These are phyloP conservation scores for Phytophthora parvispora DNA, from an alignment of 352 stramenopile species.

Conservation along the genomic window DNA sequence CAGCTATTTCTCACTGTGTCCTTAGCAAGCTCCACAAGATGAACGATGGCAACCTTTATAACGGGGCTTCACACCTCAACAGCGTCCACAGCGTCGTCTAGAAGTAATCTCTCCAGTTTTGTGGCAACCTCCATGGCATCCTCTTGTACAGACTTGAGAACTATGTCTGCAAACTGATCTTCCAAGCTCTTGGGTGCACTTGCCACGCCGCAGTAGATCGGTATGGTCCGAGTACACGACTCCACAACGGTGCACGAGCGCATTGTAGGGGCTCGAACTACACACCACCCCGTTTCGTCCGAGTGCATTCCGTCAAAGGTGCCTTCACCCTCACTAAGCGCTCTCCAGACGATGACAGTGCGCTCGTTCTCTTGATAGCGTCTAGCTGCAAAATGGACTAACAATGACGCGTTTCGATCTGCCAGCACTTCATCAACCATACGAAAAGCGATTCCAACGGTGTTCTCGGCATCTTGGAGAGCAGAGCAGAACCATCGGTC, in stretches of 20 bases:
- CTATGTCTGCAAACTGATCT: conserved; percentile 12
- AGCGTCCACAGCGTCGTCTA: conserved; percentile 6
- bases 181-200: not conserved
- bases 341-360: conserved; percentile 21
- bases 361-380: conserved; percentile 8
- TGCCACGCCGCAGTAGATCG: not conserved
- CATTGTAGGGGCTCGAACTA: conserved; percentile 1
- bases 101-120: conserved; percentile 12
- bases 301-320: conserved; percentile 11
- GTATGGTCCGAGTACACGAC: conserved; percentile 8
- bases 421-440: not conserved
- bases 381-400: not conserved
- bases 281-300: conserved; percentile 21
- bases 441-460: not conserved
- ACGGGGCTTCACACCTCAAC: not conserved
- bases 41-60: too few species aligned
- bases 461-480: conserved; percentile 9
- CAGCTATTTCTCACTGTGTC: too few species aligned
- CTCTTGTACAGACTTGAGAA: conserved; percentile 10
- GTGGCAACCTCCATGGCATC: conserved; percentile 3
- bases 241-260: conserved; percentile 8
- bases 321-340: conserved; percentile 9
- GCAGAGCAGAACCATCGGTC: not conserved
- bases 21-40: too few species aligned
- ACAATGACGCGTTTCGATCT: not conserved